Percentiles rank a stretch among this genome's conserved stretches.
phyloP scores from a whole-genome alignment of 768 basidiomycete species.

The Coprinellus aureogranulatus region DNA sequence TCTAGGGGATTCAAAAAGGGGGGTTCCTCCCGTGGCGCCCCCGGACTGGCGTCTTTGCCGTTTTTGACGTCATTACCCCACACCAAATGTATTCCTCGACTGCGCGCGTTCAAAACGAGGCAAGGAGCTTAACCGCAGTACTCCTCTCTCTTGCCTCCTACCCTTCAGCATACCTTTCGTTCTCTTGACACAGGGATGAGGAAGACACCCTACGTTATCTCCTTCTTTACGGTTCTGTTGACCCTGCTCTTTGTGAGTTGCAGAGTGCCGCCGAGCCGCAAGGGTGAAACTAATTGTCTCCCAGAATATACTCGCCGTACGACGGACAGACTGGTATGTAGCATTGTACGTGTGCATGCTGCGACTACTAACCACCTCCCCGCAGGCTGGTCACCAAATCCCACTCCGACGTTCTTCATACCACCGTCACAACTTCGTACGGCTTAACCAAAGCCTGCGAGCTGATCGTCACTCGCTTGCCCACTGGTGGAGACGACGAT shows the following conservation, averaged over 20 bases:
- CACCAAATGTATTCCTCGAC: background rate
- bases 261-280: background rate
- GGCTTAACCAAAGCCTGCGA: conserved; percentile 62
- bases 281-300: background rate
- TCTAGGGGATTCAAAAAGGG: no score
- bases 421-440: conserved; percentile 50
- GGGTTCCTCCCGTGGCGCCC: no score
- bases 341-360: background rate
- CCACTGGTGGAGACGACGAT: conserved; percentile 43
- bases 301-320: conserved; percentile 58
- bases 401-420: conserved; percentile 41
- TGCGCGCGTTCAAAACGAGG: background rate
- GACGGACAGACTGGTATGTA: conserved; percentile 63
- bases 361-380: background rate
- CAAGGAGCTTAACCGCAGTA: background rate
- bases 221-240: conserved; percentile 54
- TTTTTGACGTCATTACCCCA: conserved; percentile 1
- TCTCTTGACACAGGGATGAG: conserved; percentile 38
- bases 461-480: conserved; percentile 45
- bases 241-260: conserved; percentile 52
- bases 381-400: conserved; percentile 47
- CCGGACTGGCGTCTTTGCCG: no score
- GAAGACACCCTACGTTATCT: conserved; percentile 65
- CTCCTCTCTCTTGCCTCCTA: background rate
- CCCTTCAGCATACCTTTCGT: background rate